These are phyloP conservation scores for Closterium sp. DNA, from an alignment of 139 green algal genomes.

Conservation along the genomic window DNA sequence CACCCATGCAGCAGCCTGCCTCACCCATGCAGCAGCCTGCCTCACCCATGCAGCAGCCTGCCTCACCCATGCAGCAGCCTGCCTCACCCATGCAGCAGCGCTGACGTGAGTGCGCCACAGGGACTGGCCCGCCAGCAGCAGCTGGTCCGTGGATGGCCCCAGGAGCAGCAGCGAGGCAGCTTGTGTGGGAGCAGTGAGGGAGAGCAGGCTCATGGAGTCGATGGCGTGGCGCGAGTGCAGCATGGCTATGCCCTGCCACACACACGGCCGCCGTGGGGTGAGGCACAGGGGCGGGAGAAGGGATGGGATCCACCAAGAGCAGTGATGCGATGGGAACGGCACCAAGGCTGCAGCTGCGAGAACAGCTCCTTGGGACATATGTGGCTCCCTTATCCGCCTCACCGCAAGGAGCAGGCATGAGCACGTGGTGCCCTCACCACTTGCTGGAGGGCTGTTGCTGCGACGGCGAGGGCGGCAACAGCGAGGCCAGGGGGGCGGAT, in stretches of 20 bases:
- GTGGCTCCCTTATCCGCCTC: not conserved
- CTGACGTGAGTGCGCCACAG: not conserved
- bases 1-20: too few relatives aligned
- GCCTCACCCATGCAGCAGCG: not conserved
- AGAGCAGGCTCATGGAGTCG: slow-evolving; percentile 75
- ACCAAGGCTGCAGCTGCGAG: too few relatives aligned
- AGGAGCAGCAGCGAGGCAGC: slow-evolving; percentile 70
- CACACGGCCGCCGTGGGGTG: not conserved
- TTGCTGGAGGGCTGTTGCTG: slow-evolving; percentile 37
- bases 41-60: too few relatives aligned
- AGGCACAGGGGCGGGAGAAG: not conserved
- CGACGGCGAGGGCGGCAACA: slow-evolving; percentile 38
- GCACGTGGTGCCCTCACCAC: too few relatives aligned
- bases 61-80: too few relatives aligned
- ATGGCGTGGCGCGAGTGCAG: slow-evolving; percentile 78
- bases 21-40: too few relatives aligned
- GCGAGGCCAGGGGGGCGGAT: slow-evolving; percentile 41
- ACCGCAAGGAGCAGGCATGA: not conserved
- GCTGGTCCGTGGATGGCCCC: slow-evolving; percentile 73
- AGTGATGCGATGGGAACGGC: too few relatives aligned
- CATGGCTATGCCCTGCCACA: not conserved
- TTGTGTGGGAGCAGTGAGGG: slow-evolving; percentile 75
- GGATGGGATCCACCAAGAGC: not conserved
- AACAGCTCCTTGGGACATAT: not conserved
- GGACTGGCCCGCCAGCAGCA: slow-evolving; percentile 41